Conservation (phyloP, 139 green algal species). For the Monoraphidium neglectum region DNA sequence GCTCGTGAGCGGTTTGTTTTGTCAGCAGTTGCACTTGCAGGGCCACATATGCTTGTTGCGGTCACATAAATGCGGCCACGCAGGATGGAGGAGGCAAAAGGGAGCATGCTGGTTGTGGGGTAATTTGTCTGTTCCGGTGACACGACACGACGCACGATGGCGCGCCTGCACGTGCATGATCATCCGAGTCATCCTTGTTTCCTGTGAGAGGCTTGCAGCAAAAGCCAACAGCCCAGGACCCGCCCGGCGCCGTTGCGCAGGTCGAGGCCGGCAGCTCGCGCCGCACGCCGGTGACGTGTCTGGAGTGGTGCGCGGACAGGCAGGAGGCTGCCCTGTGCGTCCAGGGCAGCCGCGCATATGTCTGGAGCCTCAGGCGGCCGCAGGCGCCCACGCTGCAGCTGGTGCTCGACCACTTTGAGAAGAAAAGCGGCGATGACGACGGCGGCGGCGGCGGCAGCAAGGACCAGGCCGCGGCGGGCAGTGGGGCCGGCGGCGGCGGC, state of each 20-base stretch:
- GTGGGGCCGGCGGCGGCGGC: neutral
- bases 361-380: constrained; percentile 49
- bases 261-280: constrained; percentile 43
- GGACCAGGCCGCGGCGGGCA: constrained; percentile 3
- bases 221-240: too few relatives aligned
- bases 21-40: neutral
- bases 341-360: constrained; percentile 64
- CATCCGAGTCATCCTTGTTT: too few relatives aligned
- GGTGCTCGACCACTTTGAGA: constrained; percentile 41
- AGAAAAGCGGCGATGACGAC: neutral
- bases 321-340: constrained; percentile 57
- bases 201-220: too few relatives aligned
- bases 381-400: constrained; percentile 21
- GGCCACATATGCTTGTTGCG: neutral
- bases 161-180: too few relatives aligned
- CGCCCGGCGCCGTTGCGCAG: constrained; percentile 22
- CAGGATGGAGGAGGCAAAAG: too few relatives aligned
- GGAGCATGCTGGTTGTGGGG: too few relatives aligned
- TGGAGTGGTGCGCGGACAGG: constrained; percentile 48
- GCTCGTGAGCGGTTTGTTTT: constrained; percentile 12
- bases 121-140: too few relatives aligned
- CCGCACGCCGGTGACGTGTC: constrained; percentile 51
- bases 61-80: constrained; percentile 3
- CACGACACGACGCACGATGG: too few relatives aligned
- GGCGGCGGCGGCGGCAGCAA: neutral